Evolutionary conservation across 768 basidiomycete species (phyloP), one percentile per base, ranked within the genome.

Genomic region (Panaeolus papilionaceus): DNA sequence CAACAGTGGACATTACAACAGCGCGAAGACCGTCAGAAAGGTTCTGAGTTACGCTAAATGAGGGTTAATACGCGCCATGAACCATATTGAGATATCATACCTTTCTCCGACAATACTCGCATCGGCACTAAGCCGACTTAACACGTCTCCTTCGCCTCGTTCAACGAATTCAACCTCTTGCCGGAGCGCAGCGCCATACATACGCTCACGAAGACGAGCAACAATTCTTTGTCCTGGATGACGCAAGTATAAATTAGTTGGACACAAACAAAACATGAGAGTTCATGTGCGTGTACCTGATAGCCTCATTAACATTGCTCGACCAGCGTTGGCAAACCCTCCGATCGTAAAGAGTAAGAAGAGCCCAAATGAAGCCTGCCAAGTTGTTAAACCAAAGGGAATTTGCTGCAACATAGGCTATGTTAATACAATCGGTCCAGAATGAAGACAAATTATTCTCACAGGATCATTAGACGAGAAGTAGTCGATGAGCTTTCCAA

Each of bases 131-230:
- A 99, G 83, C 65, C 97, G 83, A 77, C 95, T 96, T 51, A 98
- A 81, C 9, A 98, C 93, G 76, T 99, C 97, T 8, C 97, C 97
- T 69, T 96, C 95, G 2, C 94, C 94, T 42, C 87, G 87, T 76
- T 98, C 96, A 6, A 96, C 93, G 76, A 90, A 96, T 76, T 97
- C 95, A 33, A 97, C 91, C 77, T 98, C 96, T 78, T 98, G 95
- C 64, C 83, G 85, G 7, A 98, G 82, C 2, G 95, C 88, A n/a
- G 93, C 92, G 7, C 85, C 81, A 75, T 95, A 99, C 18, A 92
- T 93, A 61, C 86, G 84, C 78, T 96, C 89, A 37, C 96, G 88
- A 40, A 95, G 82, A 10, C 95, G 85, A 4, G 93, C 94, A 39
- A 99, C 92, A 70, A 99, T 99, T 47, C 96, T 84, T 78, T 97